Percentiles rank a stretch among this genome's conserved stretches.
Conservation (phyloP, 129 eudicot genomes). For the Tagetes patula region DNA sequence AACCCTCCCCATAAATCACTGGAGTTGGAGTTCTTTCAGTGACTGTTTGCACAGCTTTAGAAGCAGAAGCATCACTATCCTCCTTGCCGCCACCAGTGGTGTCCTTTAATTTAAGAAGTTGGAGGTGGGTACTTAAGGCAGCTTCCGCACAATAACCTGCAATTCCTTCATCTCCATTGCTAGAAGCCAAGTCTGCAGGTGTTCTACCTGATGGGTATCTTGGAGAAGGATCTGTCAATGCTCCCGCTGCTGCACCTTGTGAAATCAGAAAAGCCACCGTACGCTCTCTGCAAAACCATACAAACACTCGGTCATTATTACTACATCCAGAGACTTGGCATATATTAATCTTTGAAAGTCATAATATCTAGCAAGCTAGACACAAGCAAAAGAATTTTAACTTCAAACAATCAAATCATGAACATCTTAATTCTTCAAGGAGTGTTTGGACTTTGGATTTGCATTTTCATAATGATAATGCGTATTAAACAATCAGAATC, state of each 20-base stretch:
- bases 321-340: not conserved
- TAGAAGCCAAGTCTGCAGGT: constrained; percentile 85
- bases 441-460: not conserved
- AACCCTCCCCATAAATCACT: constrained; percentile 54
- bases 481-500: not conserved
- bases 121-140: constrained; percentile 70
- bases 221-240: constrained; percentile 84
- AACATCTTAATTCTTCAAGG: not conserved
- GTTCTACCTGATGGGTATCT: constrained; percentile 72
- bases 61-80: constrained; percentile 34
- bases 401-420: not conserved
- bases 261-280: constrained; percentile 79
- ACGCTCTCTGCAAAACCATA: constrained; percentile 54
- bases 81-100: constrained; percentile 21
- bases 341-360: not conserved
- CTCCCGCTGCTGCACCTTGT: constrained; percentile 82
- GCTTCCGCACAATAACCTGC: constrained; percentile 91
- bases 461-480: not conserved
- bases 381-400: not conserved
- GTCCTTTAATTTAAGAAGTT: constrained; percentile 57
- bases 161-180: constrained; percentile 93
- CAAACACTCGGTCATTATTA: not conserved
- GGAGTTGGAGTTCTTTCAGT: constrained; percentile 75
- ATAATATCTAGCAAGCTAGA: not conserved
- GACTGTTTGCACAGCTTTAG: constrained; percentile 63